Evolutionary conservation across 2,329 filamentous ascomycete genomes (phyloP).

Genomic region (Zasmidium citrigriseum): DNA sequence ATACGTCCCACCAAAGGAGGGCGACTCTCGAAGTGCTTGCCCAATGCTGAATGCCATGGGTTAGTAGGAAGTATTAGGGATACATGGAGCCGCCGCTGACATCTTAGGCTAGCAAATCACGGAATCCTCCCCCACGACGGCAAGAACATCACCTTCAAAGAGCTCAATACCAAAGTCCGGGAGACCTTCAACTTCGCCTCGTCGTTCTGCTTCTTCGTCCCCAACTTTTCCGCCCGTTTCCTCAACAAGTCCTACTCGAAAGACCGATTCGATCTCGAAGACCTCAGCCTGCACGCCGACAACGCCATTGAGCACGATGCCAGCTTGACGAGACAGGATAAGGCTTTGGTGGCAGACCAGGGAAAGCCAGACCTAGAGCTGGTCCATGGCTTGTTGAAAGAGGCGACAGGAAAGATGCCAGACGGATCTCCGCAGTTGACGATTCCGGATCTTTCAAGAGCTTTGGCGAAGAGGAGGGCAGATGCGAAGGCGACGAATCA

Average conservation of each 20-base stretch:
- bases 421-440: constrained; percentile 37
- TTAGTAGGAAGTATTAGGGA: background rate
- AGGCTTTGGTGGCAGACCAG: constrained; percentile 39
- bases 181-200: constrained; percentile 34
- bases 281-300: constrained; percentile 28
- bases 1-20: constrained; percentile 39
- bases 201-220: constrained; percentile 33
- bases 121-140: constrained; percentile 33
- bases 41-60: constrained; percentile 33
- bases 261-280: constrained; percentile 29
- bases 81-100: background rate
- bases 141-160: constrained; percentile 30
- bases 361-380: constrained; percentile 40
- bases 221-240: constrained; percentile 29
- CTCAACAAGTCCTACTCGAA: constrained; percentile 30
- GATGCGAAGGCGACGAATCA: constrained; percentile 40
- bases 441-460: constrained; percentile 39
- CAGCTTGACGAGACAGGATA: constrained; percentile 36
- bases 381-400: constrained; percentile 37
- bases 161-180: constrained; percentile 28
- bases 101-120: constrained; percentile 30
- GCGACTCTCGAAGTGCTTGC: constrained; percentile 36
- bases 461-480: constrained; percentile 36
- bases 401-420: constrained; percentile 37
- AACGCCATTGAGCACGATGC: constrained; percentile 33